These are phyloP conservation scores for Fusarium sp. DNA, from an alignment of 2,329 filamentous ascomycete species.

Conservation along the genomic window DNA sequence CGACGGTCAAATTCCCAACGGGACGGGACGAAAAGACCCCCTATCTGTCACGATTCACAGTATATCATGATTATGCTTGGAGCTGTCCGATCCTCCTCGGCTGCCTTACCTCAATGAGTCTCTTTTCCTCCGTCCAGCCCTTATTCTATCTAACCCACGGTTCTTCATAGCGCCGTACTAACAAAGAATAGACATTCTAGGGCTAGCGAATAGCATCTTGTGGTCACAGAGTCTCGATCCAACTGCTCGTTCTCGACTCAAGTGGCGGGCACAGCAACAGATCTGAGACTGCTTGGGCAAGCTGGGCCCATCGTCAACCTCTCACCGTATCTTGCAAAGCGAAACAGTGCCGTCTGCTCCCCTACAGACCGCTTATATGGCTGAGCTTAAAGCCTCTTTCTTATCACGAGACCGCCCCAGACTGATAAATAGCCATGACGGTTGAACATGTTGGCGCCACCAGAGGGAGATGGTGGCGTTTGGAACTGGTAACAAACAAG, in stretches of 20 bases:
- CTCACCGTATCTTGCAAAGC: constrained; percentile 15
- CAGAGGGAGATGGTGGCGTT: constrained; percentile 28
- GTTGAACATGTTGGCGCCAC: constrained; percentile 30
- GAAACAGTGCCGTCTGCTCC: background rate
- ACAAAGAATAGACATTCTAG: constrained; percentile 12
- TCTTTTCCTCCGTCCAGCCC: too few relatives aligned
- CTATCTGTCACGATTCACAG: constrained; percentile 14
- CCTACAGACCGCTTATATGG: background rate
- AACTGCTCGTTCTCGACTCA: constrained; percentile 7
- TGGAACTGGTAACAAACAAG: constrained; percentile 14
- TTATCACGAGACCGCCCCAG: background rate
- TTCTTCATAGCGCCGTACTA: background rate
- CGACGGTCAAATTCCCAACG: background rate
- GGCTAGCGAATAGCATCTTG: constrained; percentile 4
- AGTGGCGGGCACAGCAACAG: constrained; percentile 6
- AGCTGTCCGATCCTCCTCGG: constrained; percentile 12
- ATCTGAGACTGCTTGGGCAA: background rate
- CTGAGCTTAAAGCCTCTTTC: constrained; percentile 11
- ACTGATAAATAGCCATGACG: constrained; percentile 2
- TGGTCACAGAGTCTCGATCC: constrained; percentile 14
- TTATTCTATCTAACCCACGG: too few relatives aligned
- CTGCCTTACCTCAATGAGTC: background rate
- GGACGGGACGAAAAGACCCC: constrained; percentile 7
- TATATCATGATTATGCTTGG: constrained; percentile 14
- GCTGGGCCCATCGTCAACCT: background rate